Evolutionary conservation across 148 eudicot species (phyloP).

Genomic region (Cornus controversa): DNA sequence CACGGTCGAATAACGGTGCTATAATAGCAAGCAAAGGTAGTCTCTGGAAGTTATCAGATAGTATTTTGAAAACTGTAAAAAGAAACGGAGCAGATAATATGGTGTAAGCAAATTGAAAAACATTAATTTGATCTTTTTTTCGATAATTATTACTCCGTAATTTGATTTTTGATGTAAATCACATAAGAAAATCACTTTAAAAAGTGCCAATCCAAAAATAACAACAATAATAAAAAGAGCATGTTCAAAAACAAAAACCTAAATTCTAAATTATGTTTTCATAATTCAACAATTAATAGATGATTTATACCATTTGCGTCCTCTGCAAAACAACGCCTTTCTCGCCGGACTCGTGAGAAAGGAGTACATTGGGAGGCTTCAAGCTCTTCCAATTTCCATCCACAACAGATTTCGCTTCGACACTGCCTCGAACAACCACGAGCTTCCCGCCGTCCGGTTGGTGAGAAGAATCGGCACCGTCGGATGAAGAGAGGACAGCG

Average conservation of each 20-base stretch:
- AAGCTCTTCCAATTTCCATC: slow-evolving; percentile 54
- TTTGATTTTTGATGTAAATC: too few relatives aligned
- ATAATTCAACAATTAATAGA: background rate
- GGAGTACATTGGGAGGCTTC: slow-evolving; percentile 32
- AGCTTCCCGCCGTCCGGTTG: slow-evolving; percentile 37
- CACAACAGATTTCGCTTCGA: slow-evolving; percentile 61
- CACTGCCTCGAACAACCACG: slow-evolving; percentile 62
- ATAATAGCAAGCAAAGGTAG: too few relatives aligned
- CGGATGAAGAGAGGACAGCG: slow-evolving; percentile 31
- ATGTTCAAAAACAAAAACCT: background rate
- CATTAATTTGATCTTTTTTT: too few relatives aligned
- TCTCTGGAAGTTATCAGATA: too few relatives aligned
- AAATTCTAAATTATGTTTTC: background rate
- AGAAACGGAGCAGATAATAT: too few relatives aligned
- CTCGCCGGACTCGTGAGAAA: slow-evolving; percentile 54
- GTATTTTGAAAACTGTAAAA: too few relatives aligned
- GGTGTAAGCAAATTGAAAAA: too few relatives aligned
- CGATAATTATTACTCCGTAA: too few relatives aligned
- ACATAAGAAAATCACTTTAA: too few relatives aligned
- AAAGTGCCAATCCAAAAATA: too few relatives aligned
- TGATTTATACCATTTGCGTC: slow-evolving; percentile 51
- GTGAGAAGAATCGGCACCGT: slow-evolving; percentile 10
- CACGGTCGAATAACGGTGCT: too few relatives aligned
- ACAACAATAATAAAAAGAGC: too few relatives aligned
- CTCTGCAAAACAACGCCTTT: slow-evolving; percentile 63